Percentiles rank a stretch among this genome's conserved stretches.
Conservation (phyloP, 2,329 filamentous ascomycete species). For the Fusarium tricinctum region DNA sequence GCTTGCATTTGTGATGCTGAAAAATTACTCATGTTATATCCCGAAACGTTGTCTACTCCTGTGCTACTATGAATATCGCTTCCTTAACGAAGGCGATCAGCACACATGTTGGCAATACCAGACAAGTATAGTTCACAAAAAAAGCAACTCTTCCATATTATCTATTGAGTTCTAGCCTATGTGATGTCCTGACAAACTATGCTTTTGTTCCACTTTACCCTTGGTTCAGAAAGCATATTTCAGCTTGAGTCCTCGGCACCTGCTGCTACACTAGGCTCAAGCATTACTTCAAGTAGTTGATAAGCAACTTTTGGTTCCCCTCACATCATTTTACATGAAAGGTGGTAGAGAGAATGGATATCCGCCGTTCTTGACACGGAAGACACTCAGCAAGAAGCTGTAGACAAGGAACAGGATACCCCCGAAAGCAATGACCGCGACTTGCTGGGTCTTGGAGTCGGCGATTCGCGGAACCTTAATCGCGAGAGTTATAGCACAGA, state of each 20-base stretch:
- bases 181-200: slow-evolving; percentile 19
- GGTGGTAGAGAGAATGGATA: slow-evolving; percentile 96
- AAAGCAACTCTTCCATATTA: slow-evolving; percentile 3
- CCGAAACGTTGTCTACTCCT: not conserved
- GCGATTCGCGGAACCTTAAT: slow-evolving; percentile 92
- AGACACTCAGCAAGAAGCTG: slow-evolving; percentile 93
- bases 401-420: slow-evolving; percentile 84
- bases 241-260: not conserved
- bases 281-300: not conserved
- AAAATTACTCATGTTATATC: not conserved
- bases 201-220: slow-evolving; percentile 11
- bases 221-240: not conserved
- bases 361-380: slow-evolving; percentile 92
- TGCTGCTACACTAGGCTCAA: not conserved
- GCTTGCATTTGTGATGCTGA: not conserved
- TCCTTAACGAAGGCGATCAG: not conserved
- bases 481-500: slow-evolving; percentile 90
- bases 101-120: not conserved
- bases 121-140: not conserved
- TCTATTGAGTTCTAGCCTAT: slow-evolving; percentile 11
- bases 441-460: slow-evolving; percentile 81
- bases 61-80: not conserved
- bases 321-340: slow-evolving; percentile 71
- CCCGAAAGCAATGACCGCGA: slow-evolving; percentile 85
- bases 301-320: not conserved